These are phyloP conservation scores for Solanum tarijense DNA, from an alignment of 257 asterid genomes.

Conservation along the genomic window DNA sequence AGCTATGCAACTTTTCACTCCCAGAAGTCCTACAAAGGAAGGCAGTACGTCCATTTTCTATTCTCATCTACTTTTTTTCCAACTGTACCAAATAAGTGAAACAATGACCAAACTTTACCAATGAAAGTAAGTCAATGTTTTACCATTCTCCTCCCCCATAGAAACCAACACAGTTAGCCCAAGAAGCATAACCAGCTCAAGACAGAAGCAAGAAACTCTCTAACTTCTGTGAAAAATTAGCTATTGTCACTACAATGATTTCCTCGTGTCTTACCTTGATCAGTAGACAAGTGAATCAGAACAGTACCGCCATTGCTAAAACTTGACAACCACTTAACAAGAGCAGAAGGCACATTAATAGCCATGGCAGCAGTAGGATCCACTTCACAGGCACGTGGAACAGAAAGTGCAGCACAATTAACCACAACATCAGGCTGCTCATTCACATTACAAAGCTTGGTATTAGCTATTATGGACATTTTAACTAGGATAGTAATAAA, in stretches of 20 bases:
- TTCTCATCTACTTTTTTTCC: background rate
- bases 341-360: slow-evolving; percentile 70
- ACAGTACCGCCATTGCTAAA: slow-evolving; percentile 30
- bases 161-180: background rate
- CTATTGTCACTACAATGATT: background rate
- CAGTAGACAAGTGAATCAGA: slow-evolving; percentile 85
- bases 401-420: slow-evolving; percentile 88
- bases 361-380: slow-evolving; percentile 82
- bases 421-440: slow-evolving; percentile 90
- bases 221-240: background rate
- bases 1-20: background rate
- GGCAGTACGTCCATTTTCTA: background rate
- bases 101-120: background rate
- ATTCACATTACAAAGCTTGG: slow-evolving; percentile 1
- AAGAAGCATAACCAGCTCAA: background rate
- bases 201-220: background rate
- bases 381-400: slow-evolving; percentile 80
- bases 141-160: background rate
- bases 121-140: background rate
- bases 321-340: slow-evolving; percentile 73
- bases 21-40: background rate
- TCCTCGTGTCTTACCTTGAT: slow-evolving; percentile 54
- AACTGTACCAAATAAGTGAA: background rate
- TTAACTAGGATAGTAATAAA: background rate
- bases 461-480: background rate